Evolutionary conservation across 2,329 filamentous ascomycete genomes (phyloP).

Genomic region (Colletotrichum godetiae): DNA sequence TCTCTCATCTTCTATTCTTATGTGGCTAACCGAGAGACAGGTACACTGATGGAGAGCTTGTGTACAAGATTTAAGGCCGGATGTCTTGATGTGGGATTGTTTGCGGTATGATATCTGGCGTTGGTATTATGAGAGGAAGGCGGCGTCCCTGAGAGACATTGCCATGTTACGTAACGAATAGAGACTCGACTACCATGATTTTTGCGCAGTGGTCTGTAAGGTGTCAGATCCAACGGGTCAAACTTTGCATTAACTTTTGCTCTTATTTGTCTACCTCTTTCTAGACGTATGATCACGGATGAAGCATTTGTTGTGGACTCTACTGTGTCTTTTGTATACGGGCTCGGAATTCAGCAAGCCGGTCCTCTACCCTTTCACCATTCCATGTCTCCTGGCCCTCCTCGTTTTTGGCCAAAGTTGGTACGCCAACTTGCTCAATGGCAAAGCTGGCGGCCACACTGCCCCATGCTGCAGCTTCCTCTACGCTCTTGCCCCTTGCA

Average conservation of each 20-base stretch:
- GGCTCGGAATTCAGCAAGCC: slow-evolving; percentile 62
- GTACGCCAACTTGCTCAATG: slow-evolving; percentile 94
- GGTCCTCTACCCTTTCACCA: slow-evolving; percentile 61
- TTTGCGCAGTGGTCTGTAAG: not conserved
- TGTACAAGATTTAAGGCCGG: slow-evolving; percentile 72
- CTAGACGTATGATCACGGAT: not conserved
- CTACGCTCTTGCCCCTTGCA: slow-evolving; percentile 68
- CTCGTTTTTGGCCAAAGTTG: slow-evolving; percentile 61
- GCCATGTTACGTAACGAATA: not conserved
- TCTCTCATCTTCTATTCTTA: not conserved
- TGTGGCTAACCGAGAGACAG: slow-evolving; percentile 46
- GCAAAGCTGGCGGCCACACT: slow-evolving; percentile 89
- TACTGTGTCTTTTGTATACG: slow-evolving; percentile 43
- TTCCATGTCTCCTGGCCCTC: slow-evolving; percentile 71
- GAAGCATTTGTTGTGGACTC: not conserved
- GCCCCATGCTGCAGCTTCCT: slow-evolving; percentile 82
- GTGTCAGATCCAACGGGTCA: not conserved
- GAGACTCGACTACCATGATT: not conserved
- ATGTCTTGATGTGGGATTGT: not conserved
- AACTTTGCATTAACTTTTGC: not conserved
- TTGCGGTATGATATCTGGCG: not conserved
- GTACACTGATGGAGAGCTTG: slow-evolving; percentile 71
- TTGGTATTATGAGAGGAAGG: slow-evolving; percentile 6
- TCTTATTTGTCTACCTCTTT: not conserved
- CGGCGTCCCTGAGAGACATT: not conserved